Evolutionary conservation across 2,329 filamentous ascomycete genomes (phyloP).

Genomic region (Ascochyta pisi): DNA sequence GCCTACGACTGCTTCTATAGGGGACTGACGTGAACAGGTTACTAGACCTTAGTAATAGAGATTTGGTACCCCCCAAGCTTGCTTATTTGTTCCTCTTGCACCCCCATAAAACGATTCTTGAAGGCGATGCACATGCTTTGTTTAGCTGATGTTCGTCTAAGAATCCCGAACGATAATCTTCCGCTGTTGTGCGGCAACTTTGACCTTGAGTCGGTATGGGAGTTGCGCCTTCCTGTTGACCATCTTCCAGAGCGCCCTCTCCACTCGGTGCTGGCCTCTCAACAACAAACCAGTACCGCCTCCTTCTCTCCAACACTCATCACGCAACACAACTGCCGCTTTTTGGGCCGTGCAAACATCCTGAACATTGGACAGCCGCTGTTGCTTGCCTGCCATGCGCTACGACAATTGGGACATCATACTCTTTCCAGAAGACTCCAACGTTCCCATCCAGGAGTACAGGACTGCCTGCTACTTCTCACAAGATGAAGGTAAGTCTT

Average conservation of each 20-base stretch:
- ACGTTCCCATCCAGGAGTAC: slow-evolving; percentile 81
- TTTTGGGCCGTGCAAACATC: slow-evolving; percentile 24
- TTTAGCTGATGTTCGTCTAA: background rate
- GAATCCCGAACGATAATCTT: background rate
- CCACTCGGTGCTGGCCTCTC: background rate
- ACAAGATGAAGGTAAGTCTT: slow-evolving; percentile 51
- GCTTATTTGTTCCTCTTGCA: background rate
- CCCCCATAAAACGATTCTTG: background rate
- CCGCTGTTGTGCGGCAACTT: background rate
- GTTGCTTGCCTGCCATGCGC: slow-evolving; percentile 66
- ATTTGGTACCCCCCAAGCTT: background rate
- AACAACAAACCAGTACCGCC: slow-evolving; percentile 5
- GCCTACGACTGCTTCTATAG: background rate
- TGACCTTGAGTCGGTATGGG: background rate
- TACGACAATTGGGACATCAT: slow-evolving; percentile 88
- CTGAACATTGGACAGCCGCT: slow-evolving; percentile 19
- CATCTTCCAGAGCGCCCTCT: slow-evolving; percentile 1
- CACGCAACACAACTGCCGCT: slow-evolving; percentile 19
- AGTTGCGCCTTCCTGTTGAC: background rate
- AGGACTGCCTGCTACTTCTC: slow-evolving; percentile 77
- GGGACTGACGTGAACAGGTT: background rate
- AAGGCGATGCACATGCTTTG: background rate
- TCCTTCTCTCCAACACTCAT: slow-evolving; percentile 7
- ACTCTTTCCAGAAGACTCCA: slow-evolving; percentile 72
- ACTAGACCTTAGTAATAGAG: slow-evolving; percentile 1